Evolutionary conservation across 106 monocot genomes (phyloP), one percentile per base, ranked within the genome.

Genomic region (Dactylorhiza incarnata): DNA sequence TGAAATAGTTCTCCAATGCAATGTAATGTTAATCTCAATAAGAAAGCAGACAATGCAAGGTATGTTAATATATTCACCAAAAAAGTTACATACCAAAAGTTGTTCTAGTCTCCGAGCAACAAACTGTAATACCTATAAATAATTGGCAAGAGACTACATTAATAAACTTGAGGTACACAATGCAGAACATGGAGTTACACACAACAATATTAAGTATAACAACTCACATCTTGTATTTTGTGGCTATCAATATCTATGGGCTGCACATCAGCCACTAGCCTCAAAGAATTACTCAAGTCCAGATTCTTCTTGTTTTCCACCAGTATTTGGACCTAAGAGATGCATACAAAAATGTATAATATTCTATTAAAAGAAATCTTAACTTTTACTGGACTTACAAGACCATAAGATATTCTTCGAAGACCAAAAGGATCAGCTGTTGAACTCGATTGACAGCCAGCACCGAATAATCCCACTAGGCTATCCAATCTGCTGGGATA

Each of bases 381-480:
- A 53, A 26, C 3, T 68, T 45, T 75, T 58, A n/a, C 29, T 15
- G 5, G 6, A 76, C 93, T 85, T 91, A 96, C 96, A 75, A 96
- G 87, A 48, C 96, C 96, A 87, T 93, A 96, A 16, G 91, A 87
- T 49, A 93, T 89, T 87, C 96, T 96, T 82, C 96, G 81, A 78
- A 96, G 69, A 65, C 93, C 96, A 89, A 93, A 96, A 5, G 96
- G 93, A 77, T 96, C 96, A 83, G 84, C 93, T 24, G 90, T 84
- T 29, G 93, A 96, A 82, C 85, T 96, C 73, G 93, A 93, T 47
- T 93, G 93, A 71, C 96, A 96, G 43, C 96, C 96, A 74, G 80
- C 90, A 78, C 85, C 87, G 83, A 96, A 96, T 87, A 96, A 84
- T 37, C 96, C 96, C 81, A 96, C 91, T 63, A 96, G 89, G 78